A percentile compares a stretch with the other conserved stretches of the same genome.
These are phyloP conservation scores for Xylariaceae sp. DNA, from an alignment of 2,329 filamentous ascomycete genomes.

Conservation along the genomic window DNA sequence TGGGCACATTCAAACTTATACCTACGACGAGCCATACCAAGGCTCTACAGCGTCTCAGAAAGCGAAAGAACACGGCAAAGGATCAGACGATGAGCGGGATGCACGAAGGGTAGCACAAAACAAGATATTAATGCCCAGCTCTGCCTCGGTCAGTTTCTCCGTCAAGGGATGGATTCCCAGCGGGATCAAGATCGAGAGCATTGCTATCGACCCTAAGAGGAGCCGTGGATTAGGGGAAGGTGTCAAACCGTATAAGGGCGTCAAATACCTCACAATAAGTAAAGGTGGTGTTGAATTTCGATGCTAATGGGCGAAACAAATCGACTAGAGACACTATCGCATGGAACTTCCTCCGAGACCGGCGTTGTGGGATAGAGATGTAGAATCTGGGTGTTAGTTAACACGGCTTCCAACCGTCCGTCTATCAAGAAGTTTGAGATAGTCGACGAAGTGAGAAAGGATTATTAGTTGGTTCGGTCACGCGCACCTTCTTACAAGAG, in stretches of 20 bases:
- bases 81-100: slow-evolving; percentile 44
- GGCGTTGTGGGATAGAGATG: slow-evolving; percentile 5
- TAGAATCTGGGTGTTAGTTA: slow-evolving; percentile 1
- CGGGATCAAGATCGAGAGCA: slow-evolving; percentile 62
- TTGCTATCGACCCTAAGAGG: slow-evolving; percentile 67
- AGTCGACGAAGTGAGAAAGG: background rate
- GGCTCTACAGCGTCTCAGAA: slow-evolving; percentile 35
- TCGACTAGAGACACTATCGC: background rate
- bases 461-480: background rate
- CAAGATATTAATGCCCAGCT: slow-evolving; percentile 73
- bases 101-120: slow-evolving; percentile 59
- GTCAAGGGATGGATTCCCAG: slow-evolving; percentile 65
- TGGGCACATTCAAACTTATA: slow-evolving; percentile 47
- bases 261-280: slow-evolving; percentile 86
- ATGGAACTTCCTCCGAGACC: background rate
- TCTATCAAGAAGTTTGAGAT: background rate
- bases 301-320: slow-evolving; percentile 38
- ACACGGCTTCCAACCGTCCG: background rate
- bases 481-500: background rate
- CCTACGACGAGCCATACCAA: slow-evolving; percentile 55
- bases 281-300: slow-evolving; percentile 60
- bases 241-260: slow-evolving; percentile 93
- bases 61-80: slow-evolving; percentile 29
- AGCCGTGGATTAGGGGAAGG: slow-evolving; percentile 81
- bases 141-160: slow-evolving; percentile 66